A percentile compares a stretch with the other conserved stretches of the same genome.
phyloP scores from a whole-genome alignment of 2,329 filamentous ascomycete species.

The Hysterium pulicare region DNA sequence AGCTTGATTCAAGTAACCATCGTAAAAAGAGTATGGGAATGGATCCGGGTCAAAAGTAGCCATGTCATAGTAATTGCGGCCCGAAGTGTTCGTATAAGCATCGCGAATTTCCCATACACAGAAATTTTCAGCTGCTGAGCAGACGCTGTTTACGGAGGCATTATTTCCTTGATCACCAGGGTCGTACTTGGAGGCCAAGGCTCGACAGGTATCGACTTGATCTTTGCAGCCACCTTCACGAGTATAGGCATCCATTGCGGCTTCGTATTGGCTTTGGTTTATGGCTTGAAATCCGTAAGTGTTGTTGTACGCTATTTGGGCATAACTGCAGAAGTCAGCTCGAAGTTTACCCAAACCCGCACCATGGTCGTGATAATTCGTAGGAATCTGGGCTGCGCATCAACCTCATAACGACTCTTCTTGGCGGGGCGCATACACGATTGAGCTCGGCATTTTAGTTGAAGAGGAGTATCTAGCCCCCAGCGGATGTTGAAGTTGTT shows the following conservation, averaged over 20 bases:
- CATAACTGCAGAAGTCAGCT: slow-evolving; percentile 41
- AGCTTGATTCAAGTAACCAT: slow-evolving; percentile 56
- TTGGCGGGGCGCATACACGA: slow-evolving; percentile 3
- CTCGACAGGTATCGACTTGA: slow-evolving; percentile 51
- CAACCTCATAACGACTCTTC: slow-evolving; percentile 39
- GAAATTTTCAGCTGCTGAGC: slow-evolving; percentile 43
- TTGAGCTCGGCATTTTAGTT: too few species aligned
- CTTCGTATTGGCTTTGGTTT: slow-evolving; percentile 47
- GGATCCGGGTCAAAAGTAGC: slow-evolving; percentile 47
- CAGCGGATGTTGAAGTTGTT: too few species aligned
- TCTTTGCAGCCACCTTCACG: slow-evolving; percentile 53
- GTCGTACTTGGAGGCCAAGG: slow-evolving; percentile 46
- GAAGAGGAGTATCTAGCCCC: too few species aligned
- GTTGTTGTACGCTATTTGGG: slow-evolving; percentile 55
- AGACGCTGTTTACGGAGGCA: slow-evolving; percentile 38
- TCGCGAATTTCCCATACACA: slow-evolving; percentile 46
- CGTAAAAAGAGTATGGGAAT: slow-evolving; percentile 42
- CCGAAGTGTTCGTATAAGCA: slow-evolving; percentile 41
- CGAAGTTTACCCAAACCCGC: too few species aligned
- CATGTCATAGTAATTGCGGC: slow-evolving; percentile 57
- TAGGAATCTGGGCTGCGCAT: slow-evolving; percentile 42
- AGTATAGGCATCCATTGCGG: slow-evolving; percentile 45
- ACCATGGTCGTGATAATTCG: too few species aligned
- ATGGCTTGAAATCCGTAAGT: slow-evolving; percentile 55
- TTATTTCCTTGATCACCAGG: slow-evolving; percentile 45